Evolutionary conservation across 1,139 yeast species (phyloP), one percentile per base, ranked within the genome.

Genomic region (Pichia sp.): DNA sequence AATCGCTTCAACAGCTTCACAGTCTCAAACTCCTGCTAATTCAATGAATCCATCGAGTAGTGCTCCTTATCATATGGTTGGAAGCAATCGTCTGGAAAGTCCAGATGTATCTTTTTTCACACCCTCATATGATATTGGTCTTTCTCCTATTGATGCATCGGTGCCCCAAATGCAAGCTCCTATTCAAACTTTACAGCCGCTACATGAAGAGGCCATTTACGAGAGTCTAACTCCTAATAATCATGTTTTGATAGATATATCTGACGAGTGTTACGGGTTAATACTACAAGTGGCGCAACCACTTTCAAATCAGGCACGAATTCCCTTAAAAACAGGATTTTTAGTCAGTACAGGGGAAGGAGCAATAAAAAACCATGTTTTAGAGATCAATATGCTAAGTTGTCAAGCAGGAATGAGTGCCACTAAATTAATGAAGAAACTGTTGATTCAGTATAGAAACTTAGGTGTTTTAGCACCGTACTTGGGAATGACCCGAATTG

Each of bases 291-390:
- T 71, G 10, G 72, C 86, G 0, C 69, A 79, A 28, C 84, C 88
- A 0, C 63, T 84, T 5, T 72, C 81, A 31, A 80, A 78, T 51
- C 79, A 84, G 12, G 83, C 84, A 7, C 64, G 88, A 39, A 64
- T 80, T 39, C 83, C 88, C 2, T 73, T 81, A 59, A 77, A 77
- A 49, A 74, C 84, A 2, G 95, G 95, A 0, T 82, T 79, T 44
- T 63, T 85, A 34, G 53, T 83, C 19, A 79, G 74, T 30, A 47
- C 53, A 2, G 57, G 54, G 2, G 35, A 38, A 8, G 52, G 60
- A 14, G 47, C 53, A 9, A 51, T 50, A 4, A 57, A 57, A 40
- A 55, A 51, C 41, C 54, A 48, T 33, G 61, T 60, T 52, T 57
- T 66, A 44, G 93, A 83, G 49, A 73, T 81, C 5, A 80, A 76